These are phyloP conservation scores for Teratosphaeria destructans DNA, from an alignment of 2,329 filamentous ascomycete genomes.

Conservation along the genomic window DNA sequence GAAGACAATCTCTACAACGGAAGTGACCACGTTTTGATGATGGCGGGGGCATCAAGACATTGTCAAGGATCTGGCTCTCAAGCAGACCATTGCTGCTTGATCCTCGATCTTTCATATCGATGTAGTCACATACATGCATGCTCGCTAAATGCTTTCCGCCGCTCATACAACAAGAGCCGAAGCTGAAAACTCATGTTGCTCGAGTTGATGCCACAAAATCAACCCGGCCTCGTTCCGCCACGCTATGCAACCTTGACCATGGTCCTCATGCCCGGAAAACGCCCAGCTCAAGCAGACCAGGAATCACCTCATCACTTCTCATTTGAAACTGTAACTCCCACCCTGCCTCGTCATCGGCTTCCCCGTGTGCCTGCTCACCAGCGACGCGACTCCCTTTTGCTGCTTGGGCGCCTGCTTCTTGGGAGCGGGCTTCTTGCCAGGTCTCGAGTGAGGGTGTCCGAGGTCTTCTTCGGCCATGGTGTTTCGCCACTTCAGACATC, in stretches of 20 bases:
- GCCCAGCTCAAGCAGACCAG: neutral
- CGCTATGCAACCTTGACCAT: neutral
- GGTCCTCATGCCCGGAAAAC: neutral
- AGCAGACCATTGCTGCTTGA: neutral
- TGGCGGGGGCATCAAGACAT: too few species aligned
- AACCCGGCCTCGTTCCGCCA: neutral
- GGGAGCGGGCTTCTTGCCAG: slow-evolving; percentile 26
- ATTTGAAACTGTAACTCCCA: slow-evolving; percentile 30
- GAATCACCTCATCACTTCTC: neutral
- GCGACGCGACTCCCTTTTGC: slow-evolving; percentile 26
- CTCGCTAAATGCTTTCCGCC: neutral
- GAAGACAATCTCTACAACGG: too few species aligned
- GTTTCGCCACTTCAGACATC: slow-evolving; percentile 58
- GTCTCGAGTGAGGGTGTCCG: slow-evolving; percentile 21
- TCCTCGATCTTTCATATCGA: neutral
- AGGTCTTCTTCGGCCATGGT: slow-evolving; percentile 40
- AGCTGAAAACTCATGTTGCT: neutral
- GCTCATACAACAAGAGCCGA: neutral
- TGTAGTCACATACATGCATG: neutral
- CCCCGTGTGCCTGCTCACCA: slow-evolving; percentile 34
- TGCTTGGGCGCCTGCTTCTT: slow-evolving; percentile 22
- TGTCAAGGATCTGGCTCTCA: too few species aligned
- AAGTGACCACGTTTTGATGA: too few species aligned
- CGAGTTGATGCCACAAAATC: neutral
- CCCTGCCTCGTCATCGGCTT: slow-evolving; percentile 43